Percentiles rank a stretch among this genome's conserved stretches.
These are phyloP conservation scores for Penicillium desertorum DNA, from an alignment of 495 filamentous ascomycete species.

Conservation along the genomic window DNA sequence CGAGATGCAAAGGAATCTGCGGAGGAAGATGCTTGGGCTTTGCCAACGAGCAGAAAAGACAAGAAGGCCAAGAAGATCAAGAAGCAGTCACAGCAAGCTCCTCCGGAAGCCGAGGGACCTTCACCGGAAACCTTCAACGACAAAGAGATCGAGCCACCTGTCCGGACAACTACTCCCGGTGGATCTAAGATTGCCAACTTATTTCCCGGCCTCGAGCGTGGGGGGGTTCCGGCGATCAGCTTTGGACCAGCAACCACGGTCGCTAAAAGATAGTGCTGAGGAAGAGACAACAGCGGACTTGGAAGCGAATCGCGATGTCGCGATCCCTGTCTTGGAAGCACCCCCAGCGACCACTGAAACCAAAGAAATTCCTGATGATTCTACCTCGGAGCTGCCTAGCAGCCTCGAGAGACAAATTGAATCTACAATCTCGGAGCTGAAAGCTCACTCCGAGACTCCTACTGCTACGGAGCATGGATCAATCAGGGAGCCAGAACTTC, in stretches of 20 bases:
- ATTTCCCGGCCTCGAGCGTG: conserved; percentile 42
- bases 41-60: conserved; percentile 29
- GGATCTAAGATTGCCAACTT: conserved; percentile 39
- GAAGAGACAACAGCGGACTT: conserved; percentile 45
- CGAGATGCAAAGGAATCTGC: conserved; percentile 16
- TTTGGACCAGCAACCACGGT: conserved; percentile 23
- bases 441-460: conserved; percentile 12
- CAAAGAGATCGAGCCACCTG: conserved; percentile 25
- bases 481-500: conserved; percentile 18
- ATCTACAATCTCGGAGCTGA: conserved; percentile 11
- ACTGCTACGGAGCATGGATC: conserved; percentile 14
- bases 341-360: conserved; percentile 31
- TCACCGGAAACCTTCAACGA: conserved; percentile 9
- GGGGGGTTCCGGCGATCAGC: conserved; percentile 32
- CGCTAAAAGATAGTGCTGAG: conserved; percentile 49
- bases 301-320: conserved; percentile 49
- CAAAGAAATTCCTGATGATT: conserved; percentile 19
- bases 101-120: conserved; percentile 6
- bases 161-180: conserved; percentile 24
- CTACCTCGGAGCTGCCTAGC: conserved; percentile 13
- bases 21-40: conserved; percentile 16
- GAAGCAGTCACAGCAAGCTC: conserved; percentile 25
- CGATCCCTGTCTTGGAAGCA: conserved; percentile 52
- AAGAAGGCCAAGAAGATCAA: conserved; percentile 36
- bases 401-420: conserved; percentile 12